phyloP scores from a whole-genome alignment of 106 monocot genomes.

The Dendrobium catenatum region DNA sequence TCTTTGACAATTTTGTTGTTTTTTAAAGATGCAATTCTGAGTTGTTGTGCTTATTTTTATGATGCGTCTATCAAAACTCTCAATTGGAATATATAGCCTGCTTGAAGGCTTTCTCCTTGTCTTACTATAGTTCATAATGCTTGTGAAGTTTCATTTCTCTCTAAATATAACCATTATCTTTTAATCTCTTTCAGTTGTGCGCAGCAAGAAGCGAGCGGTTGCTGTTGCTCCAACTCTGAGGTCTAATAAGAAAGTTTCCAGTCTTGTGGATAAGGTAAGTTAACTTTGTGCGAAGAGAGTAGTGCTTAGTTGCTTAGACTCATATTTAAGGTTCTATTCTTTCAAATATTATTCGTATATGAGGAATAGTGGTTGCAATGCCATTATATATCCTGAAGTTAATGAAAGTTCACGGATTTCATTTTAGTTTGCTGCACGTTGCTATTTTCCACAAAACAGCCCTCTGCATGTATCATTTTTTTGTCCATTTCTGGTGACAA shows the following conservation, averaged over 20 bases:
- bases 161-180: constrained; percentile 2
- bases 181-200: constrained; percentile 35
- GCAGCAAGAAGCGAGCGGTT: constrained; percentile 67
- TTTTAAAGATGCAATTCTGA: neutral
- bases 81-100: neutral
- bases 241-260: constrained; percentile 88
- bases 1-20: neutral
- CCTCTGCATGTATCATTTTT: no score
- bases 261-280: constrained; percentile 88
- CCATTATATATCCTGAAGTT: no score
- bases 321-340: neutral
- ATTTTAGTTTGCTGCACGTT: no score
- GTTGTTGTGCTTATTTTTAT: neutral
- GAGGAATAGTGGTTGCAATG: neutral
- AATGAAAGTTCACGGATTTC: no score
- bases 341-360: neutral
- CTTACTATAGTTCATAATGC: neutral
- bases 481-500: no score
- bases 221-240: constrained; percentile 50
- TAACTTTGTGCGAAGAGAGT: neutral
- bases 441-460: no score
- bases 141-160: neutral
- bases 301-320: neutral
- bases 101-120: neutral
- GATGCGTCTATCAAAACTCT: neutral